Percentiles rank a stretch among this genome's conserved stretches.
Conservation (phyloP, 108 stramenopile species). For the Pseudonitzschia multiseries region DNA sequence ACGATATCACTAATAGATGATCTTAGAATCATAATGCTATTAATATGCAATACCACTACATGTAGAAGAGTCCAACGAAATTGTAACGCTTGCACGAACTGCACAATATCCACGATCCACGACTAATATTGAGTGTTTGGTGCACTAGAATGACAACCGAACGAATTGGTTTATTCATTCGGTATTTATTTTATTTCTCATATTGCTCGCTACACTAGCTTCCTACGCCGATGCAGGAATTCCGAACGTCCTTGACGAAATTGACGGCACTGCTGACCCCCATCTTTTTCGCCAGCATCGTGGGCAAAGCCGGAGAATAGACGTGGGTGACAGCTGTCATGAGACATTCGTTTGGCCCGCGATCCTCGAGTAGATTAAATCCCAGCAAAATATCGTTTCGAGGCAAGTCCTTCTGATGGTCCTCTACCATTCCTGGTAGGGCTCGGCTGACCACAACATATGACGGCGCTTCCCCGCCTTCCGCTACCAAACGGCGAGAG, state of each 20-base stretch:
- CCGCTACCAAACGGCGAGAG: constrained; percentile 41
- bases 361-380: constrained; percentile 72
- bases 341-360: constrained; percentile 50
- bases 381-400: constrained; percentile 82
- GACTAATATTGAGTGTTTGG: too few relatives aligned
- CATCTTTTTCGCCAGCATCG: constrained; percentile 63
- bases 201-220: neutral
- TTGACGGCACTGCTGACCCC: constrained; percentile 80
- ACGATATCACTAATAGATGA: neutral
- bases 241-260: constrained; percentile 81
- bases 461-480: neutral
- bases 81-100: neutral
- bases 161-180: neutral
- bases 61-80: too few relatives aligned
- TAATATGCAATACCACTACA: too few relatives aligned
- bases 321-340: constrained; percentile 83
- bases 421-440: constrained; percentile 30
- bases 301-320: constrained; percentile 70
- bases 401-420: constrained; percentile 19
- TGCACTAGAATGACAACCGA: neutral
- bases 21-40: too few relatives aligned
- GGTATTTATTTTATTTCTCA: neutral
- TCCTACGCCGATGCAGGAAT: constrained; percentile 7
- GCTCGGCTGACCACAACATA: constrained; percentile 81
- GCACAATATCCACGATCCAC: too few relatives aligned